phyloP scores from a whole-genome alignment of 768 basidiomycete species.

The Pleurotus pulmonarius region DNA sequence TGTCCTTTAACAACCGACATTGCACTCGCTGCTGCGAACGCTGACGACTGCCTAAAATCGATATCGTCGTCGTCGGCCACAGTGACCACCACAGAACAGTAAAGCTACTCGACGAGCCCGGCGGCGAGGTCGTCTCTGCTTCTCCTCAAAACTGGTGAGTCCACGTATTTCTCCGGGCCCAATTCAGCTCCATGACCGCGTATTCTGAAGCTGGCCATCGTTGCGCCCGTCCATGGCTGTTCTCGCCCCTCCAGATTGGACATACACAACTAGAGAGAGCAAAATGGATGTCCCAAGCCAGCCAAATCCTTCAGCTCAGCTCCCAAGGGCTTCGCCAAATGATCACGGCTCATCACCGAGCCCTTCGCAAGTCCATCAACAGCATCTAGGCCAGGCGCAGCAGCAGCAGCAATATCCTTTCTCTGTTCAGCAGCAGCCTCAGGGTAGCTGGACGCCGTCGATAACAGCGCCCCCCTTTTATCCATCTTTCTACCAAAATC shows the following conservation, averaged over 20 bases:
- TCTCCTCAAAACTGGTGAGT: constrained; percentile 4
- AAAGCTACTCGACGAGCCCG: constrained; percentile 1
- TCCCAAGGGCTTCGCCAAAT: constrained; percentile 61
- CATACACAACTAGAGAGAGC: constrained; percentile 55
- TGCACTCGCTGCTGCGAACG: constrained; percentile 7
- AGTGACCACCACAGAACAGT: neutral
- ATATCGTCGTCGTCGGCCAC: constrained; percentile 6
- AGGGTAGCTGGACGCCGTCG: constrained; percentile 67
- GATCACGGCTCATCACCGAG: constrained; percentile 35
- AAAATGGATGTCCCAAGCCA: constrained; percentile 51
- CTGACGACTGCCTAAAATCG: constrained; percentile 1
- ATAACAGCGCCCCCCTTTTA: constrained; percentile 70
- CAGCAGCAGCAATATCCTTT: constrained; percentile 54
- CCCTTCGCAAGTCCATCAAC: constrained; percentile 17
- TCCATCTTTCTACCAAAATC: constrained; percentile 74
- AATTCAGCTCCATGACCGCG: constrained; percentile 7
- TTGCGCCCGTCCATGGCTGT: constrained; percentile 61
- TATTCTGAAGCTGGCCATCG: constrained; percentile 9
- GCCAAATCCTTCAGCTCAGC: constrained; percentile 36
- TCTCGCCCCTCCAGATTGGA: constrained; percentile 77
- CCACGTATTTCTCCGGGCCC: constrained; percentile 8
- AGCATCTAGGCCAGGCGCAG: constrained; percentile 25
- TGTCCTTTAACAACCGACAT: constrained; percentile 5
- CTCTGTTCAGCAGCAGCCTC: constrained; percentile 68
- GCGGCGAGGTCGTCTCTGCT: constrained; percentile 3